Percentiles rank a stretch among this genome's conserved stretches.
Evolutionary conservation across 2,329 filamentous ascomycete species (phyloP).

Genomic region (Zasmidium cellare): DNA sequence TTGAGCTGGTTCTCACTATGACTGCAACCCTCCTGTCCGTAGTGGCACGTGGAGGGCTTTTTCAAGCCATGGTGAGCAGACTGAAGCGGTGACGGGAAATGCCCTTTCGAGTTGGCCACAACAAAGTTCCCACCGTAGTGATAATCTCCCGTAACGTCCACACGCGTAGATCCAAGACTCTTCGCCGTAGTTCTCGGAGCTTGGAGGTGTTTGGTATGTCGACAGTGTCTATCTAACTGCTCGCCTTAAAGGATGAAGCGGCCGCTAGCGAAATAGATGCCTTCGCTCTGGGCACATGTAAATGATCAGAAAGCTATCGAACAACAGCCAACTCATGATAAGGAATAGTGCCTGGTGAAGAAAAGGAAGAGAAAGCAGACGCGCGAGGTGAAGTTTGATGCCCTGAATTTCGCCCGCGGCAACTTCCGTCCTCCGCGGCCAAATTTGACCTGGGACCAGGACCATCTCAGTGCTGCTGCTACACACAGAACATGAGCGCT

Average conservation of each 20-base stretch:
- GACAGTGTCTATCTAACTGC: slow-evolving; percentile 97
- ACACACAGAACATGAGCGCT: too few species aligned
- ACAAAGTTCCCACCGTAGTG: too few species aligned
- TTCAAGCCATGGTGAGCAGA: too few species aligned
- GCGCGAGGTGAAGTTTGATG: slow-evolving; percentile 12
- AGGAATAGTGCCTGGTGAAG: slow-evolving; percentile 69
- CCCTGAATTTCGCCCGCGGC: slow-evolving; percentile 10
- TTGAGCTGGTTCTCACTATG: neutral
- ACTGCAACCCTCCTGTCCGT: too few species aligned
- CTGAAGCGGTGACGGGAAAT: too few species aligned
- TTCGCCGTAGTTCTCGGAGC: too few species aligned
- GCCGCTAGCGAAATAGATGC: slow-evolving; percentile 96
- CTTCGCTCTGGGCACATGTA: slow-evolving; percentile 78
- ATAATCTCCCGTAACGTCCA: too few species aligned
- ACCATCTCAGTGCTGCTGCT: neutral
- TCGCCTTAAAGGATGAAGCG: slow-evolving; percentile 73
- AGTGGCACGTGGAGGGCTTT: too few species aligned
- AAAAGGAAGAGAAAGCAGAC: slow-evolving; percentile 37
- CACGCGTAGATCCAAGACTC: too few species aligned
- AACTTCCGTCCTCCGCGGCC: slow-evolving; percentile 16
- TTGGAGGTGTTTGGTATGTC: slow-evolving; percentile 53
- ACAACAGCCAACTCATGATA: slow-evolving; percentile 82
- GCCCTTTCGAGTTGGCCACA: too few species aligned
- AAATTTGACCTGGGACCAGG: slow-evolving; percentile 5
- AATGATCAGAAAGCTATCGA: slow-evolving; percentile 87